A percentile compares a stretch with the other conserved stretches of the same genome.
These are phyloP conservation scores for Ogataea paraovalis DNA, from an alignment of 805 yeast species.

Conservation along the genomic window DNA sequence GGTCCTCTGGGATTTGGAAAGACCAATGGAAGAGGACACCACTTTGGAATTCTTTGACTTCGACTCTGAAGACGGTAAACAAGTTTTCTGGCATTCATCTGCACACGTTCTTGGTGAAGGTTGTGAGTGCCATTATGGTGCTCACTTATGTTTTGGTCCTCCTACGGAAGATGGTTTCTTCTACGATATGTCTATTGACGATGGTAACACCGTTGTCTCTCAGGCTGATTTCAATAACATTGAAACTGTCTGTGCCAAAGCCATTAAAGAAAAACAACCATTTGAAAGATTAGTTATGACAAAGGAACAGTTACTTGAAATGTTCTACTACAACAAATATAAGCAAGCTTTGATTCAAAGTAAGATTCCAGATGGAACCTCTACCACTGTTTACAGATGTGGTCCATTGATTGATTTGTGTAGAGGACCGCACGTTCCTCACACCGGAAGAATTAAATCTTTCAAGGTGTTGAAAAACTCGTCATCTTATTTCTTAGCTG, in stretches of 20 bases:
- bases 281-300: slow-evolving; percentile 91
- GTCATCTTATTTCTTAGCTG: slow-evolving; percentile 94
- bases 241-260: slow-evolving; percentile 83
- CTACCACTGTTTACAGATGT: slow-evolving; percentile 96
- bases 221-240: slow-evolving; percentile 80
- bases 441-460: slow-evolving; percentile 94
- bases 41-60: slow-evolving; percentile 82
- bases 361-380: slow-evolving; percentile 93
- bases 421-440: slow-evolving; percentile 96
- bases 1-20: slow-evolving; percentile 87
- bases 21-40: slow-evolving; percentile 79
- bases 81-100: slow-evolving; percentile 98
- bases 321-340: slow-evolving; percentile 95
- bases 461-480: slow-evolving; percentile 93
- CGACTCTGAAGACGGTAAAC: slow-evolving; percentile 89
- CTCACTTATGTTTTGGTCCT: slow-evolving; percentile 90
- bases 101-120: slow-evolving; percentile 99
- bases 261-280: slow-evolving; percentile 91
- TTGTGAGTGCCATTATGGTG: slow-evolving; percentile 93
- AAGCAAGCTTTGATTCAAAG: slow-evolving; percentile 81
- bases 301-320: slow-evolving; percentile 84
- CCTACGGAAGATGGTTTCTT: slow-evolving; percentile 98
- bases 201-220: slow-evolving; percentile 70
- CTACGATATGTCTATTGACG: slow-evolving; percentile 87
- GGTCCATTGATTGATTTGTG: slow-evolving; percentile 96